Conservation (phyloP, 192 early-diverging fungal species). For the Podila verticillata region DNA sequence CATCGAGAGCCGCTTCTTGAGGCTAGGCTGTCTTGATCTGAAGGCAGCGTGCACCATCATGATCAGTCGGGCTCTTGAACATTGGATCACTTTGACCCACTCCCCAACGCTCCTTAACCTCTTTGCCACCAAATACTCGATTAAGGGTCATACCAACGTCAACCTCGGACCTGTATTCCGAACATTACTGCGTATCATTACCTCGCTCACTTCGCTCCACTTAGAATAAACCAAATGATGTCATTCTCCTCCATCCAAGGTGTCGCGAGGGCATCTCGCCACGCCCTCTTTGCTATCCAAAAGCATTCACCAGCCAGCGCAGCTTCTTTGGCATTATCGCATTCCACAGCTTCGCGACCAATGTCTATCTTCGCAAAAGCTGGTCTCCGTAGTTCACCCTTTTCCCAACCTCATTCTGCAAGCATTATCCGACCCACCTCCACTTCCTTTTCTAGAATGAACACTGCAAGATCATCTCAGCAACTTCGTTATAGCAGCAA, state of each 20-base stretch:
- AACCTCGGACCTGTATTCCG: too few species aligned
- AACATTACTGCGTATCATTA: too few species aligned
- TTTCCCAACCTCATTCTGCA: background rate
- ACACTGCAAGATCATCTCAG: background rate
- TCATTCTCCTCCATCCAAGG: background rate
- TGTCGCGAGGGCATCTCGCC: background rate
- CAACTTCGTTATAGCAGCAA: background rate
- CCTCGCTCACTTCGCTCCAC: too few species aligned
- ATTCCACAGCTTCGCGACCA: background rate
- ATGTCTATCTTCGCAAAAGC: background rate
- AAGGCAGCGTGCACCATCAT: constrained; percentile 10
- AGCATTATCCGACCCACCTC: background rate
- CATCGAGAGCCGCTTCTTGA: constrained; percentile 1
- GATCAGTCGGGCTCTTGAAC: constrained; percentile 25
- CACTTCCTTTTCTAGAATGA: background rate
- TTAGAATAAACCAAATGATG: background rate
- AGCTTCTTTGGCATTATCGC: background rate
- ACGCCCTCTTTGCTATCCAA: background rate
- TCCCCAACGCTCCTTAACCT: constrained; percentile 15
- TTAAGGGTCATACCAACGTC: too few species aligned
- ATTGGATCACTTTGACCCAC: constrained; percentile 4
- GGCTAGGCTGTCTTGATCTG: constrained; percentile 8
- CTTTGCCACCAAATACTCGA: too few species aligned
- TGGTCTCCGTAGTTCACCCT: background rate
- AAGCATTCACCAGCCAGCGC: background rate